Base-by-base conservation (phyloP, 2,329 filamentous ascomycete genomes). In the Fusarium temperatum region DNA sequence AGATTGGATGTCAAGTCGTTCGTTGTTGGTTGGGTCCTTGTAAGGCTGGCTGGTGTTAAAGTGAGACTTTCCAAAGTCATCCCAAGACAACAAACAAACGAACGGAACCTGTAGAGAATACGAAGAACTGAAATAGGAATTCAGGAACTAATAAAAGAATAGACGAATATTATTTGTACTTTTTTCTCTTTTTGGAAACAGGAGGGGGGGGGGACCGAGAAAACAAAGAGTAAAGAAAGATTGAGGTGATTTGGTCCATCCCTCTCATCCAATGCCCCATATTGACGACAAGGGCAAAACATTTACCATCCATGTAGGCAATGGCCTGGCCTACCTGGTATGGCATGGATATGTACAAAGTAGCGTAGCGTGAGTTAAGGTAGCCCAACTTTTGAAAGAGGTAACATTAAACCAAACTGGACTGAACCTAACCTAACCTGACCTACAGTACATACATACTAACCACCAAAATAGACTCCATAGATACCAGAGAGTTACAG, bases 261-360 rank as follows among this genome's bases (percentile, higher is more conserved):
- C 42, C 63, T 60, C 45, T 60, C 45, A n/a, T 59, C 51, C 67
- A 66, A 73, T 35, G 68, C 67, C 62, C 70, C 70, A 66, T 71
- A 55, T 69, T 62, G 72, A 72, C 54, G 68, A 72, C 71, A 63
- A 72, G 72, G 71, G 71, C 71, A 59, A 35, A 72, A 59, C 67
- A 47, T 61, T 55, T 51, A 61, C 39, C 67, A 74, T 74, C 72
- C 72, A 74, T 74, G 72, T 47, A 8, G 32, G 32, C 32, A 74
- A 75, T 55, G 63, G 71, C 55, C 32, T 48, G 51, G 70, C 54
- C 12, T 30, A 11, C 14, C n/a, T 51, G 66, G 66, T 51, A 54
- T 51, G 66, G 60, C 72, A 74, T 74, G 72, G 72, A 73, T 72
- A 73, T 47, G 28, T 68, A 60, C 53, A 53, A 38, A 67, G 68